Evolutionary conservation across 2,329 filamentous ascomycete genomes (phyloP), one percentile per base, ranked within the genome.

Genomic region (Chaetomiaceae sp.): DNA sequence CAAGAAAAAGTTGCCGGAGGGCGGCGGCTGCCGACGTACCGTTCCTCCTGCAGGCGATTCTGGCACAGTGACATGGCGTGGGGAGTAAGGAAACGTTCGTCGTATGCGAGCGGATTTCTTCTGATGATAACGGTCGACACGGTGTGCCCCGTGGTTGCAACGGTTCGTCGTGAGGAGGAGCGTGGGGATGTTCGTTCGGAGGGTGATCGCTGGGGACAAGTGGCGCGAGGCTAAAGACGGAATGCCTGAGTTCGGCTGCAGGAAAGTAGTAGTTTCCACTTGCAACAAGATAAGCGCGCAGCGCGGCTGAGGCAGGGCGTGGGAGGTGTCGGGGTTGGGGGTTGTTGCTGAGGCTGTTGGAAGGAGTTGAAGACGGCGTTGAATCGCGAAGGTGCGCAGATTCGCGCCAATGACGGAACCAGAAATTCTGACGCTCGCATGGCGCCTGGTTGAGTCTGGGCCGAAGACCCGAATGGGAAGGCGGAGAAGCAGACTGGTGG

Each of bases 1-100:
- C 6, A 5, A 24, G 35, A 36, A 27, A 37, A 20, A 20, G 8
- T 34, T 17, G 27, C 7, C 3, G 2, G 8, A n/a, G 5, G 36
- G 14, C 11, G 26, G 29, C 22, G 18, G 24, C 15, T 17, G 40
- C 14, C 10, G 34, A 68, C 78, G 56, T 75, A 90, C 87, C 88
- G 76, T 73, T 95, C 89, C 68, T 95, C 89, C 56, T 88, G 84
- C 32, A 95, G 76, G 51, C 91, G 79, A 63, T 94, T 94, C 62
- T 86, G 81, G 64, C 89, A 95, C 42, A 97, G 78, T 58, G 89
- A 85, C 88, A 95, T 95, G 50, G 46, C 65, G 47, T 19, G 24
- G 5, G 19, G 4, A 14, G 10, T 35, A 29, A 8, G 14, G 6
- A 4, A 22, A 6, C 19, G 29, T 26, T 9, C n/a, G 30, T n/a